Base-by-base conservation (phyloP, 805 yeast species). In the Millerago galiae region DNA sequence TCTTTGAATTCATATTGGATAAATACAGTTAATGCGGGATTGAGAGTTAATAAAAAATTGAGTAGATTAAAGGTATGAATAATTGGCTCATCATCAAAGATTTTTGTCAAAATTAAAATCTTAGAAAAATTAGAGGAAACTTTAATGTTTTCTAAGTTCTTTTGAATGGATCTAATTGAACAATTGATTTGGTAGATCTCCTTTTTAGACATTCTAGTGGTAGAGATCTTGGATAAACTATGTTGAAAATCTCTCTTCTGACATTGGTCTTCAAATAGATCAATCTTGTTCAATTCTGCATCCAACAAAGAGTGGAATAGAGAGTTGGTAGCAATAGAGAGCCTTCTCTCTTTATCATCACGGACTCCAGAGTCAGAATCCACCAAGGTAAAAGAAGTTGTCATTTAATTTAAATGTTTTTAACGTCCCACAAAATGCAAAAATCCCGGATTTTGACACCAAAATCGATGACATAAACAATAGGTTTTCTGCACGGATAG, bases 51-150 rank as follows among this genome's bases (percentile, higher is more conserved):
- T 2, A 60, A 34, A 44, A 48, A 57, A 33, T 50, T 39, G 1
- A 54, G 40, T 0, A 61, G 46, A 25, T 37, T 34, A 11, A 43
- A 42, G 3, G 65, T 56, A 49, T 58, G 57, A 13, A 35, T n/a
- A 8, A 58, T 54, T 7, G 66, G 65, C 32, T 58, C 62, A 6
- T 53, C 43, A 38, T 61, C 66, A 39, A 54, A 51, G 10, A 61
- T 47, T 41, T 61, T 61, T 13, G 65, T 56, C 6, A 61, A 47
- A 18, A 61, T 54, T 49, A 61, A 47, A 27, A 61, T 53, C 34
- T 54, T 55, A 5, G 45, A 28, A 25, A 56, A 44, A 14, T 49
- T 54, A 3, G 61, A 45, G 21, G 50, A 43, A 29, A 61, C 57
- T 35, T 58, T 61, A 6, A 61, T 53, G 28, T 53, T 55, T 32